Conservation (phyloP, 805 yeast species). For the Candida krabiensis region DNA sequence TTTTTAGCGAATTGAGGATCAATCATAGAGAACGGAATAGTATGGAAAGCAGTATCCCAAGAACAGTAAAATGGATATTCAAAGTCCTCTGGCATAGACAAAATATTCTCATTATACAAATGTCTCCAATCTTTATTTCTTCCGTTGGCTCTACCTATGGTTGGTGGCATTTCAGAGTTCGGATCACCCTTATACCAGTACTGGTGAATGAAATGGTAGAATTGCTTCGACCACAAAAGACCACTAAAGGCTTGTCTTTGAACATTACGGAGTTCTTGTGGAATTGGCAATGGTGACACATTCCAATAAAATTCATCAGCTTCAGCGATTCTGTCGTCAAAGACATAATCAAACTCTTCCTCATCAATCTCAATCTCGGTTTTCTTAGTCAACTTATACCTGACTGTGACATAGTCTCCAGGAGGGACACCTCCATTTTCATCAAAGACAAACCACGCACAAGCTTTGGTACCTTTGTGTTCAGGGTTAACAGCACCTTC, state of each 20-base stretch:
- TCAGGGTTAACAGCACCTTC: slow-evolving; percentile 69
- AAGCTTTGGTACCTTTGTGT: slow-evolving; percentile 73
- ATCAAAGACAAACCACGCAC: slow-evolving; percentile 82
- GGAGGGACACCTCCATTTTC: slow-evolving; percentile 78
- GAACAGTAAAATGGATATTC: slow-evolving; percentile 96
- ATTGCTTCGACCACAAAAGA: slow-evolving; percentile 89
- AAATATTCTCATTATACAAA: slow-evolving; percentile 80
- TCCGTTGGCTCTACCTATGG: slow-evolving; percentile 79
- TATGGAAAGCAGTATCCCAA: slow-evolving; percentile 96
- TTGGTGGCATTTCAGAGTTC: slow-evolving; percentile 68
- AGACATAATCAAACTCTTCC: slow-evolving; percentile 65
- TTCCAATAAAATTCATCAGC: slow-evolving; percentile 94
- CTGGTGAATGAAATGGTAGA: slow-evolving; percentile 79
- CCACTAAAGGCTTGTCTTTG: slow-evolving; percentile 97
- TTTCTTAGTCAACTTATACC: slow-evolving; percentile 59
- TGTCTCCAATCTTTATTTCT: slow-evolving; percentile 89
- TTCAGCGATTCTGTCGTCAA: slow-evolving; percentile 74
- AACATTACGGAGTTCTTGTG: slow-evolving; percentile 74
- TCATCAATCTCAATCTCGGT: slow-evolving; percentile 54
- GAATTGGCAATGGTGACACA: slow-evolving; percentile 79
- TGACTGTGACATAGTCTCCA: slow-evolving; percentile 81
- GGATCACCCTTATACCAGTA: slow-evolving; percentile 92
- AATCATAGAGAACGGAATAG: slow-evolving; percentile 88
- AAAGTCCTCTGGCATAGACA: slow-evolving; percentile 93
- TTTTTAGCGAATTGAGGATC: slow-evolving; percentile 91